Base-by-base conservation (phyloP, 208 protist species). In the Strigomonas culicis region DNA sequence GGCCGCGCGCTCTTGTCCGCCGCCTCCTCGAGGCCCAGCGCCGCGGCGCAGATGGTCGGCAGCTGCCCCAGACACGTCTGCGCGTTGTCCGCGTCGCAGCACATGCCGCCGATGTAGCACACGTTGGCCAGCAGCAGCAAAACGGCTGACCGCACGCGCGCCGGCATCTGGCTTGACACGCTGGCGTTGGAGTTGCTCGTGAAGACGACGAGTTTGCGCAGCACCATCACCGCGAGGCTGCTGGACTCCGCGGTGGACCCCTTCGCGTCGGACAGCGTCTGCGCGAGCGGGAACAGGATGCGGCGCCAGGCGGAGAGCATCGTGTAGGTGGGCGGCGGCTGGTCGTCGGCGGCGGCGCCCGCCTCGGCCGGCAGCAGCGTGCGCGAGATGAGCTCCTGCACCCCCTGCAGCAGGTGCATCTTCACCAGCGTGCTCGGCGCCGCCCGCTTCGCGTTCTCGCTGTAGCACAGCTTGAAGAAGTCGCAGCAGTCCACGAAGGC, bases 21-120 rank as follows among this genome's bases (percentile, higher is more conserved):
- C 8, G 73, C 30, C 28, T 55, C 50, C n/a, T 70, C 47, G 52
- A 62, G 58, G 28, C 41, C 62, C 24, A 92, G 67, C 2, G 76
- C 79, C 34, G 73, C 63, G 24, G 75, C 74, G 70, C 84, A 86
- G 44, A 96, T 77, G 52, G 75, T 82, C 44, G 78, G 80, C 46
- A 96, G 75, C 60, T 88, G 86, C 34, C 79, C 63, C 44, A 93
- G 72, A 68, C 90, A 93, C 36, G 78, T 76, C 62, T 92, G 90
- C 11, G 86, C 75, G 41, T 66, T 82, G 50, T 93, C 86, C 3
- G 76, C 62, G 64, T 91, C 82, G 28, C 80, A 68, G 71, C 86
- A 93, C 84, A 93, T 84, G 44, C 68, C 75, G 11, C 90, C 90
- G 63, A 92, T 67, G 71, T 90, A 93, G 22, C 82, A 71, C 2